phyloP scores from a whole-genome alignment of 768 basidiomycete genomes.

The Tricholoma matsutake region DNA sequence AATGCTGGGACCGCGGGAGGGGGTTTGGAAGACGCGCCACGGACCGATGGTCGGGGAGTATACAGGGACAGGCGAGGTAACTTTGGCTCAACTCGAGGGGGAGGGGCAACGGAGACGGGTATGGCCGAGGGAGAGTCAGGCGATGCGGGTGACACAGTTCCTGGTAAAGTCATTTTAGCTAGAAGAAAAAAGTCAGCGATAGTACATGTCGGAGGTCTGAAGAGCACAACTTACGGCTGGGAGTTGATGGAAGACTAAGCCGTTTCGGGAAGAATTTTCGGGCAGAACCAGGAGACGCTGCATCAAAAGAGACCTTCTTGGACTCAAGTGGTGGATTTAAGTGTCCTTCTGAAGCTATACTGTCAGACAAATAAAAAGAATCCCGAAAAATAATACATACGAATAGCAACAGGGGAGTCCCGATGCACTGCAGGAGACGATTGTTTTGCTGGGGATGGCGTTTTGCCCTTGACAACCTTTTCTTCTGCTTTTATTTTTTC shows the following conservation, averaged over 20 bases:
- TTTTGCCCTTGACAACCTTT: neutral
- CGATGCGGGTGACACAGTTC: neutral
- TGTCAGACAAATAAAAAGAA: neutral
- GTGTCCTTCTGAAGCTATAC: neutral
- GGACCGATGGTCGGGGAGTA: slow-evolving; percentile 10
- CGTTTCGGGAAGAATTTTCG: neutral
- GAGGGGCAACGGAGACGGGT: slow-evolving; percentile 12
- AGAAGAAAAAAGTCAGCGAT: neutral
- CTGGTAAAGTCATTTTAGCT: neutral
- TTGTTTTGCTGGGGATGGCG: neutral
- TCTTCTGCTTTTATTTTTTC: slow-evolving; percentile 11
- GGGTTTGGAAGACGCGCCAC: slow-evolving; percentile 17
- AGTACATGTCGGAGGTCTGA: neutral
- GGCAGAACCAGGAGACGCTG: neutral
- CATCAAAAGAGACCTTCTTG: neutral
- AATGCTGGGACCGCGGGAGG: slow-evolving; percentile 42
- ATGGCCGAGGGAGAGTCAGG: neutral
- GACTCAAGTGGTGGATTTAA: neutral
- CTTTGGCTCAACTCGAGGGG: slow-evolving; percentile 8
- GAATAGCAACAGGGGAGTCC: neutral
- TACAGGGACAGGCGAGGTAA: neutral
- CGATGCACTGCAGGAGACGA: neutral
- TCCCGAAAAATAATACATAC: neutral
- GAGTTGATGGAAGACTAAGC: neutral
- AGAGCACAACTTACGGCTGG: neutral